Conservation (phyloP, 805 yeast species). For the Sugiyamaella marilandica region DNA sequence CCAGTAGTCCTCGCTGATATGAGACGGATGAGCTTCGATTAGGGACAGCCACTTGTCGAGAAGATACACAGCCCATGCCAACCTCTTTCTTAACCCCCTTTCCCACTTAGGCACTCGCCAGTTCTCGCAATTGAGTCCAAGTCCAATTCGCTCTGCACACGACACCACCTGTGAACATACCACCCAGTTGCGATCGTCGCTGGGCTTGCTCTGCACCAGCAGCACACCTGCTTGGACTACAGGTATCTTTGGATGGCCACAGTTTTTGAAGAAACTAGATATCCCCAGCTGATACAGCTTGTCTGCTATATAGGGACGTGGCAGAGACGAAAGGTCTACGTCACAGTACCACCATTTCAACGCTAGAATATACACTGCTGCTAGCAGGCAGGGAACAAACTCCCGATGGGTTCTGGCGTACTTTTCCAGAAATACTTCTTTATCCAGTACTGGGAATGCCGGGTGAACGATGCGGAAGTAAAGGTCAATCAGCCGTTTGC, state of each 20-base stretch:
- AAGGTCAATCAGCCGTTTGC: conserved; percentile 61
- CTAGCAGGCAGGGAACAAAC: conserved; percentile 83
- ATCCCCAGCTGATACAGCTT: conserved; percentile 66
- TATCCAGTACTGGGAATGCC: conserved; percentile 84
- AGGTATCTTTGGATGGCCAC: conserved; percentile 83
- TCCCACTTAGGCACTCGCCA: conserved; percentile 98
- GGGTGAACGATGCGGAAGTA: conserved; percentile 88
- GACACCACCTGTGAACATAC: conserved; percentile 83
- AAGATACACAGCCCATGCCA: conserved; percentile 93
- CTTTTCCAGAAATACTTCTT: conserved; percentile 85
- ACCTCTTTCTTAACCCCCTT: conserved; percentile 74
- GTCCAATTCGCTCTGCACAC: conserved; percentile 82
- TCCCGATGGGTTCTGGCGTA: conserved; percentile 88
- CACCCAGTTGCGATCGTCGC: conserved; percentile 70
- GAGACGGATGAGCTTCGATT: conserved; percentile 80
- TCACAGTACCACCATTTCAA: conserved; percentile 93
- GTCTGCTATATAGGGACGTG: conserved; percentile 69
- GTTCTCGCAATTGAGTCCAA: conserved; percentile 81
- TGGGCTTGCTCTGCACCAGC: conserved; percentile 58
- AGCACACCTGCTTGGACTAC: conserved; percentile 88
- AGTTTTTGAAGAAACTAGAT: conserved; percentile 60
- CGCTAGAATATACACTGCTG: conserved; percentile 85
- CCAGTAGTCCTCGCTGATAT: conserved; percentile 74
- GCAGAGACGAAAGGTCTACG: conserved; percentile 65
- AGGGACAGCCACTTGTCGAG: conserved; percentile 90